Evolutionary conservation across 2,329 filamentous ascomycete species (phyloP), one percentile per base, ranked within the genome.

Genomic region (Tolypocladium paradoxum): DNA sequence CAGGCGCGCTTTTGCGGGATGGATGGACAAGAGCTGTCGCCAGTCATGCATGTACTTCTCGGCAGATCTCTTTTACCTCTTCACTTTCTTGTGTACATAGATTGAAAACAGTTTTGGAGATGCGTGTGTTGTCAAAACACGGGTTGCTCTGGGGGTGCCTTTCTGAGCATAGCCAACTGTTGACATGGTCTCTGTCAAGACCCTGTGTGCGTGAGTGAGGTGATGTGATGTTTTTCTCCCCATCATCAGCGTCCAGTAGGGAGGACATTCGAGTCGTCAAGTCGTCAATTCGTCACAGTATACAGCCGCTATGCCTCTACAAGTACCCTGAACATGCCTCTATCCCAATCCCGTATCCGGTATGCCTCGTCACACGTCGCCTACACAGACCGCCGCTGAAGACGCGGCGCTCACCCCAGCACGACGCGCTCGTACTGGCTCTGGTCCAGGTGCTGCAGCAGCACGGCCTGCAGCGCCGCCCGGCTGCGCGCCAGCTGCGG

Each of bases 361-460:
- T 7, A 20, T n/a, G 27, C 14, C 43, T 46, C 43, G 8, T n/a
- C n/a, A 11, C 8, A 6, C 27, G 27, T 46, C 24, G n/a, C 22
- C 6, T 27, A 2, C 6, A 8, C 22, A 7, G 38, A 16, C 33
- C 12, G 33, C 22, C 24, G 3, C 24, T 5, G 12, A 18, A 45
- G 40, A 27, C 24, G 33, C 34, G 34, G 24, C 45, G n/a, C 20
- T 46, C 47, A 49, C 20, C 74, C 74, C 56, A 80, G 64, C 43
- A 82, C 54, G 16, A 78, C 73, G 40, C 68, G 67, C 53, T 79
- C 77, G 53, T 78, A 76, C 55, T 71, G 65, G 36, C 70, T 68
- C 35, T 64, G 64, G 31, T 71, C 70, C 27, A 82, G 62, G 54
- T 77, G 70, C 46, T 68, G 65, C 36, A 74, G 68, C 54, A 83